These are phyloP conservation scores for Cercospora zeina DNA, from an alignment of 2,329 filamentous ascomycete genomes.

Conservation along the genomic window DNA sequence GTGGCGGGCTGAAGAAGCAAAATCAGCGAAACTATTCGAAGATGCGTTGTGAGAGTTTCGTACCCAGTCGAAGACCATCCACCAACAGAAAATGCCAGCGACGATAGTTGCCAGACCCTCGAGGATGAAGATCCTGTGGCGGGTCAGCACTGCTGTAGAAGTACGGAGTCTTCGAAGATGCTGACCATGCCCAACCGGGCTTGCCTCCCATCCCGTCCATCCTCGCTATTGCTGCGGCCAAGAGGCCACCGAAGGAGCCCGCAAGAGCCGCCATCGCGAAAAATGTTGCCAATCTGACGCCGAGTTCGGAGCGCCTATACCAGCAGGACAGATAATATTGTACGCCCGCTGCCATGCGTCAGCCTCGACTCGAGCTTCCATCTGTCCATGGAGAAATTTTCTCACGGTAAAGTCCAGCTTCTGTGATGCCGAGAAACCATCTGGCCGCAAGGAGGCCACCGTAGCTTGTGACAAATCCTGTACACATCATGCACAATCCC, in stretches of 20 bases:
- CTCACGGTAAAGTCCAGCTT: slow-evolving; percentile 51
- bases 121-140: slow-evolving; percentile 57
- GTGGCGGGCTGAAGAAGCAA: slow-evolving; percentile 48
- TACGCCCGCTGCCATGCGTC: slow-evolving; percentile 55
- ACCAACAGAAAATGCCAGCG: slow-evolving; percentile 48
- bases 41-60: background rate
- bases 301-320: slow-evolving; percentile 78
- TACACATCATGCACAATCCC: slow-evolving; percentile 46
- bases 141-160: background rate
- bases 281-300: slow-evolving; percentile 74
- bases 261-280: slow-evolving; percentile 79
- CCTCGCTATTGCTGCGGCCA: slow-evolving; percentile 69
- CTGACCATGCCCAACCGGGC: slow-evolving; percentile 40
- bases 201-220: slow-evolving; percentile 65
- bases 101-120: slow-evolving; percentile 65
- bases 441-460: slow-evolving; percentile 33
- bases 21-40: background rate
- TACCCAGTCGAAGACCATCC: slow-evolving; percentile 53
- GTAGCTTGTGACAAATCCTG: slow-evolving; percentile 32
- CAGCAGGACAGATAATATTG: slow-evolving; percentile 81
- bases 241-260: slow-evolving; percentile 73
- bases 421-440: slow-evolving; percentile 37
- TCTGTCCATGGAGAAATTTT: background rate
- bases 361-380: background rate
- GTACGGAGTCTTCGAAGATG: background rate